Evolutionary conservation across 768 basidiomycete species (phyloP).

Genomic region (Tulasnella sp.): DNA sequence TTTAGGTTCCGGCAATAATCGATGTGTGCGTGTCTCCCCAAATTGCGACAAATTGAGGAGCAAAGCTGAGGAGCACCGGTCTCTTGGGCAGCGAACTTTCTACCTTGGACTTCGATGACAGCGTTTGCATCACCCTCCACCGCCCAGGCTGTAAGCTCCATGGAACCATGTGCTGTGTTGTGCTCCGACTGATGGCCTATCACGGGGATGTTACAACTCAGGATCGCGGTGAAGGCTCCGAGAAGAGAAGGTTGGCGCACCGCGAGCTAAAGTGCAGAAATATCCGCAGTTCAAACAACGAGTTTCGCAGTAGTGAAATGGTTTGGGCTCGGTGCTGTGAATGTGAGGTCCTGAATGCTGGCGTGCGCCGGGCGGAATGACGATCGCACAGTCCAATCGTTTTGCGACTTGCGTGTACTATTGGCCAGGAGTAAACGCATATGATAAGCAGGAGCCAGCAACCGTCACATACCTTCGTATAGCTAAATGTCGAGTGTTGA

Average conservation of each 20-base stretch:
- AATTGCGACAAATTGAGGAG: background rate
- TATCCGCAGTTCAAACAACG: slow-evolving; percentile 46
- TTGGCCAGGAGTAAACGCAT: background rate
- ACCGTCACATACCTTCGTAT: slow-evolving; percentile 39
- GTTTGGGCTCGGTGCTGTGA: slow-evolving; percentile 35
- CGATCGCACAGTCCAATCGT: slow-evolving; percentile 38
- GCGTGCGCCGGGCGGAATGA: slow-evolving; percentile 32
- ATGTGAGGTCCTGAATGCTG: slow-evolving; percentile 37
- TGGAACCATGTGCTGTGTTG: slow-evolving; percentile 52
- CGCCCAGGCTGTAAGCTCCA: slow-evolving; percentile 47
- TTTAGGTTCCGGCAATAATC: slow-evolving; percentile 40
- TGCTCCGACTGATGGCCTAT: slow-evolving; percentile 52
- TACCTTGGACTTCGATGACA: slow-evolving; percentile 41
- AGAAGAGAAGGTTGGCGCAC: slow-evolving; percentile 23
- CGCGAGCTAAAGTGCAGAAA: slow-evolving; percentile 44
- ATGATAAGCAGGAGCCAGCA: no score
- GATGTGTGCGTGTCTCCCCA: slow-evolving; percentile 39
- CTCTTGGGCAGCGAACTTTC: slow-evolving; percentile 27
- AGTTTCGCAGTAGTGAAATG: slow-evolving; percentile 44
- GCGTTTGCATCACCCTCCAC: slow-evolving; percentile 41
- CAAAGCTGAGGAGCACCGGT: slow-evolving; percentile 11
- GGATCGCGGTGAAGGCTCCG: background rate
- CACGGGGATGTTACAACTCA: background rate
- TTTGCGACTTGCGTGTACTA: slow-evolving; percentile 33
- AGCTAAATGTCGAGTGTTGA: slow-evolving; percentile 47